These are phyloP conservation scores for Chenopodium formosanum DNA, from an alignment of 148 eudicot species.

Conservation along the genomic window DNA sequence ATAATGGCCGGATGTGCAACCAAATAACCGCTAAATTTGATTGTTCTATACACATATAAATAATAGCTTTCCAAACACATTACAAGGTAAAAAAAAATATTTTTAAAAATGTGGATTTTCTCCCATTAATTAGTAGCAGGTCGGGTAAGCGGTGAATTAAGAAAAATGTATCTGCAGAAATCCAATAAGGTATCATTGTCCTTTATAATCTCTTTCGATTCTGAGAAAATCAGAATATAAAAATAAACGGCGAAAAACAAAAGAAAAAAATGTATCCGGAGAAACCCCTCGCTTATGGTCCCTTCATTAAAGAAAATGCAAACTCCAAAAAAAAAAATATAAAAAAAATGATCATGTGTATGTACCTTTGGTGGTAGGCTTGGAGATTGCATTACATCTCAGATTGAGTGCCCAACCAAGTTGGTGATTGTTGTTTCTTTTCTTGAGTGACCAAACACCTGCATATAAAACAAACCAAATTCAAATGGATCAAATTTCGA, in stretches of 20 bases:
- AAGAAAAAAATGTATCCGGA: too few species aligned
- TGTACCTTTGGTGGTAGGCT: constrained; percentile 27
- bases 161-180: too few species aligned
- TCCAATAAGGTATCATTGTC: too few species aligned
- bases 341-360: neutral
- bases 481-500: constrained; percentile 11
- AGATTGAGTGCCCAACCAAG: constrained; percentile 26
- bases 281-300: neutral
- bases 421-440: constrained; percentile 21
- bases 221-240: too few species aligned
- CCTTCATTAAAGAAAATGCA: neutral
- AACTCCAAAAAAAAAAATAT: neutral
- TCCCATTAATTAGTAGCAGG: too few species aligned
- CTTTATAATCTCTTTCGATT: too few species aligned
- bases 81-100: neutral
- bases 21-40: neutral
- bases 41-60: neutral
- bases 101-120: too few species aligned
- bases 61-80: neutral
- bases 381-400: constrained; percentile 33
- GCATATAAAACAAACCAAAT: constrained; percentile 1
- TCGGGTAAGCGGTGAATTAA: too few species aligned
- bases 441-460: constrained; percentile 27
- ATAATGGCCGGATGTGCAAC: too few species aligned
- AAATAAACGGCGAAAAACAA: too few species aligned